phyloP scores from a whole-genome alignment of 225 moss, liverwort and hornwort species.

The Pseudoscleropodium purum region DNA sequence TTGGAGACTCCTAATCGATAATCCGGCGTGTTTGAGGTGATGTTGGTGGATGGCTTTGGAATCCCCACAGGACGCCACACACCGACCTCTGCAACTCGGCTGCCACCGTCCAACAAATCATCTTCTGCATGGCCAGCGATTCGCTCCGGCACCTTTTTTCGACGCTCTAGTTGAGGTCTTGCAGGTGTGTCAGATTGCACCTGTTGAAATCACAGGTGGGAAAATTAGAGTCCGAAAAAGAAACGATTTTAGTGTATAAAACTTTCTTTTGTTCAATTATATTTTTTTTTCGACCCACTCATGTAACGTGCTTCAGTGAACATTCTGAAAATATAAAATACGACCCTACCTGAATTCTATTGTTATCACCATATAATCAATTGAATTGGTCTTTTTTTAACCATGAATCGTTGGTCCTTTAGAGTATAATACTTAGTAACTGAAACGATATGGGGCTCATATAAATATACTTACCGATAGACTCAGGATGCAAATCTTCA shows the following conservation, averaged over 20 bases:
- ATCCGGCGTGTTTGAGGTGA: slow-evolving; percentile 24
- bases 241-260: neutral
- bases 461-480: neutral
- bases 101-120: slow-evolving; percentile 66
- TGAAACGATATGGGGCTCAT: neutral
- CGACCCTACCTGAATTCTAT: neutral
- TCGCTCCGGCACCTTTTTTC: slow-evolving; percentile 71
- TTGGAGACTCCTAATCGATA: slow-evolving; percentile 30
- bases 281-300: neutral
- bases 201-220: neutral
- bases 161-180: slow-evolving; percentile 54
- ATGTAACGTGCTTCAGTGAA: neutral
- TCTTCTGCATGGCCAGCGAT: slow-evolving; percentile 93
- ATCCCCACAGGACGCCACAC: slow-evolving; percentile 96
- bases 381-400: neutral
- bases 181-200: slow-evolving; percentile 24
- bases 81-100: slow-evolving; percentile 79
- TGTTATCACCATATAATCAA: neutral
- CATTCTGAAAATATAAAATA: neutral
- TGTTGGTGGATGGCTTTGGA: slow-evolving; percentile 38
- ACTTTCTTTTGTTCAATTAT: neutral
- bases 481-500: neutral
- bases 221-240: neutral
- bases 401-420: neutral
- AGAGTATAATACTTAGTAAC: neutral